Percentiles rank a stretch among this genome's conserved stretches.
Evolutionary conservation across 2,329 filamentous ascomycete genomes (phyloP).

Genomic region (Aspergillus terreus): DNA sequence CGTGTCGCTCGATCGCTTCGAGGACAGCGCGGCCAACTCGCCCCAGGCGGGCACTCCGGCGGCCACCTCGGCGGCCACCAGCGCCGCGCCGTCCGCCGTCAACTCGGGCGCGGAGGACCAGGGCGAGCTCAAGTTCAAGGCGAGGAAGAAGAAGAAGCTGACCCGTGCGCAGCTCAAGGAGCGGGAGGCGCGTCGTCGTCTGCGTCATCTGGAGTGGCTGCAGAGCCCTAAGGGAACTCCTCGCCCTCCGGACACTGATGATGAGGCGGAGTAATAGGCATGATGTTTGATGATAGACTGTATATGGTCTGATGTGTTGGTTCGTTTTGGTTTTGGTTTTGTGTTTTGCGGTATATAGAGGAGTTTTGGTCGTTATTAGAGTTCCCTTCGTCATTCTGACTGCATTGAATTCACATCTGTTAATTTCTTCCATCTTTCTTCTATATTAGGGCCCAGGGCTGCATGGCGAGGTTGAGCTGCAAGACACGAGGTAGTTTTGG

Average conservation of each 20-base stretch:
- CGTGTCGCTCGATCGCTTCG: slow-evolving; percentile 76
- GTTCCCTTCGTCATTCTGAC: background rate
- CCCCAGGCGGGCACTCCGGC: slow-evolving; percentile 52
- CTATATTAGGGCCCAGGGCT: too few species aligned
- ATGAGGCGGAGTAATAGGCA: slow-evolving; percentile 52
- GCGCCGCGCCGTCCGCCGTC: slow-evolving; percentile 60
- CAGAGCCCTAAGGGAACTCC: slow-evolving; percentile 83
- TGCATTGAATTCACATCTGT: too few species aligned
- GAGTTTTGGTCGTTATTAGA: slow-evolving; percentile 1
- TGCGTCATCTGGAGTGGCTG: slow-evolving; percentile 78
- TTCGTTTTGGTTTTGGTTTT: background rate
- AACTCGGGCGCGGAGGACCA: slow-evolving; percentile 84
- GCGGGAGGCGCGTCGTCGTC: slow-evolving; percentile 75
- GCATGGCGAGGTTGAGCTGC: slow-evolving; percentile 2
- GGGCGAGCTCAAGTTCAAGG: slow-evolving; percentile 77
- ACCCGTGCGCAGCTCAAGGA: slow-evolving; percentile 97
- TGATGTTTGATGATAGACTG: slow-evolving; percentile 6
- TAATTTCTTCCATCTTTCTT: too few species aligned
- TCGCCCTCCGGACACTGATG: slow-evolving; percentile 71
- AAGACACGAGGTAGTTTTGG: background rate
- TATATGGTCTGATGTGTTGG: background rate
- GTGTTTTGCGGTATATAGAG: slow-evolving; percentile 3
- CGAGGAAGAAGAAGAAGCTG: slow-evolving; percentile 97
- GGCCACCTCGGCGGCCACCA: slow-evolving; percentile 57
- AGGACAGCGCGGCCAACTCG: slow-evolving; percentile 68